Conservation (phyloP, 176 grass and related monocot genomes). For the Lolium rigidum region DNA sequence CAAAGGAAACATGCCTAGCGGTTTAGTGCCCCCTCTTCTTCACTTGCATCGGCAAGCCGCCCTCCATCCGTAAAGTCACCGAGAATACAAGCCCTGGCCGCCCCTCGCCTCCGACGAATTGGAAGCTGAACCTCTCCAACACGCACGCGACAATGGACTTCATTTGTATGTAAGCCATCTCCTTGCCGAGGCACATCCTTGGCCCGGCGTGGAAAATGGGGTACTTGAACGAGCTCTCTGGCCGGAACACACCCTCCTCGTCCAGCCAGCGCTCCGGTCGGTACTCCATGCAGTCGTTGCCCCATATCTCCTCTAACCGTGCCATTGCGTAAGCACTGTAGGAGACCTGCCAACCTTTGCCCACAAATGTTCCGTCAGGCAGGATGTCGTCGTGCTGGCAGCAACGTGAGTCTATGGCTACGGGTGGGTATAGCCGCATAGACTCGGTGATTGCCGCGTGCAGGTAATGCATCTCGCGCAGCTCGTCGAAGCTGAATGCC, state of each 20-base stretch:
- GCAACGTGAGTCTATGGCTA: constrained; percentile 52
- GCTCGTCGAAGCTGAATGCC: constrained; percentile 61
- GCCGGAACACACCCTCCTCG: constrained; percentile 49
- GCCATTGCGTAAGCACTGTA: constrained; percentile 65
- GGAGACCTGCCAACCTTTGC: constrained; percentile 52
- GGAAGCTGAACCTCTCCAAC: constrained; percentile 54
- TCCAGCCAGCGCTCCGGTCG: constrained; percentile 71
- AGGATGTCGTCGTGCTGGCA: constrained; percentile 55
- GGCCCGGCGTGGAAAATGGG: constrained; percentile 62
- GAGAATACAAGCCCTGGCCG: constrained; percentile 51
- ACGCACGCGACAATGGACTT: constrained; percentile 63
- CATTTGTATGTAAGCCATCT: constrained; percentile 86
- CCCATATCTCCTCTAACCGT: constrained; percentile 54
- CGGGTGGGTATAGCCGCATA: constrained; percentile 70
- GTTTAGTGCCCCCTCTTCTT: neutral
- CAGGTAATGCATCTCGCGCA: constrained; percentile 65
- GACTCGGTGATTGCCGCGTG: constrained; percentile 68
- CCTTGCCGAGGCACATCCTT: constrained; percentile 78
- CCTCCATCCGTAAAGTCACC: constrained; percentile 59
- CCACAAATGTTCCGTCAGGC: constrained; percentile 59
- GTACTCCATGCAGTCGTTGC: constrained; percentile 53
- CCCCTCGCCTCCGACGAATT: constrained; percentile 32
- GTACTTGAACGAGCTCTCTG: constrained; percentile 65
- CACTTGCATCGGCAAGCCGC: constrained; percentile 54
- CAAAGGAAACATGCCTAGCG: neutral